These are phyloP conservation scores for Boletellus emodensis DNA, from an alignment of 768 basidiomycete species.

Conservation along the genomic window DNA sequence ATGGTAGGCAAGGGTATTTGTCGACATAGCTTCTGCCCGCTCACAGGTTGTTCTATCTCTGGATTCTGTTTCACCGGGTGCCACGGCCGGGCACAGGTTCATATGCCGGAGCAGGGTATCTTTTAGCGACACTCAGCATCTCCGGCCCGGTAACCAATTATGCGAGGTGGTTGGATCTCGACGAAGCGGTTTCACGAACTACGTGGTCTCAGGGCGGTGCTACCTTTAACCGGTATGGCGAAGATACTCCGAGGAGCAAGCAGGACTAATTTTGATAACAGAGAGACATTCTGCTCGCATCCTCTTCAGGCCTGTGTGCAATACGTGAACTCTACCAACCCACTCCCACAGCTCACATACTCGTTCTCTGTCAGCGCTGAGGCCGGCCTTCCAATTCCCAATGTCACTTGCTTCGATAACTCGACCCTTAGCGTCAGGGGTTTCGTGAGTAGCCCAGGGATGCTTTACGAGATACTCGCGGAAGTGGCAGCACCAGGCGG, in stretches of 20 bases:
- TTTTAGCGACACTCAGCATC: slow-evolving; percentile 47
- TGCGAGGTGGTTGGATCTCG: slow-evolving; percentile 66
- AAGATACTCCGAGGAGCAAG: neutral
- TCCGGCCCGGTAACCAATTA: slow-evolving; percentile 41
- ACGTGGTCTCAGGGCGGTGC: slow-evolving; percentile 53
- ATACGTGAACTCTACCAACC: slow-evolving; percentile 39
- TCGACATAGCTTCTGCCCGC: neutral
- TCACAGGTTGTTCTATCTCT: neutral
- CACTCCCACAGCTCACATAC: slow-evolving; percentile 42
- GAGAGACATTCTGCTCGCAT: slow-evolving; percentile 64
- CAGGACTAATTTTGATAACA: slow-evolving; percentile 15
- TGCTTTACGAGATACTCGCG: slow-evolving; percentile 66
- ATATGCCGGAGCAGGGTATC: slow-evolving; percentile 60
- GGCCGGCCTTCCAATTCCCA: slow-evolving; percentile 49
- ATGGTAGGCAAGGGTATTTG: slow-evolving; percentile 40
- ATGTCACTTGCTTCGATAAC: slow-evolving; percentile 56
- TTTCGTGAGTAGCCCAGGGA: slow-evolving; percentile 48
- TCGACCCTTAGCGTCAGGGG: slow-evolving; percentile 55
- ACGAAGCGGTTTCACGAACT: slow-evolving; percentile 53
- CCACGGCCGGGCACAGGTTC: slow-evolving; percentile 46
- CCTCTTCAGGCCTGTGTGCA: slow-evolving; percentile 60
- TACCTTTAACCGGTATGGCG: slow-evolving; percentile 46
- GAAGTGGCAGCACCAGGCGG: slow-evolving; percentile 39
- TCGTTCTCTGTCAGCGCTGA: slow-evolving; percentile 46
- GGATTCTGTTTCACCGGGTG: neutral